A percentile compares a stretch with the other conserved stretches of the same genome.
Evolutionary conservation across 176 grass and related monocot genomes (phyloP).

Genomic region (Bonia amplexicaulis): DNA sequence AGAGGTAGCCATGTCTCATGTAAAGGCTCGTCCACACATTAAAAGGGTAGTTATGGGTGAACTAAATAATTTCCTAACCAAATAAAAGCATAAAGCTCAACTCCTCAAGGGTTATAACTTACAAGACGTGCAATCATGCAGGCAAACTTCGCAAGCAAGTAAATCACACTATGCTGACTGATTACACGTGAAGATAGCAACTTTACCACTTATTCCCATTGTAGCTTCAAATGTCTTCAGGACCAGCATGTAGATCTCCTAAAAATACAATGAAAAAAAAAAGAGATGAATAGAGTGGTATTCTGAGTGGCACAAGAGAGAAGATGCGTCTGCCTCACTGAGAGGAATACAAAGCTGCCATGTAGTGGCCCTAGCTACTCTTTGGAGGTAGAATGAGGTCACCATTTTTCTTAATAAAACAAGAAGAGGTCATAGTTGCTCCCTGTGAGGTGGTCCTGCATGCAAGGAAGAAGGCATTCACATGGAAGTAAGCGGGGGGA

Average conservation of each 20-base stretch:
- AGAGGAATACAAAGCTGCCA: constrained; percentile 10
- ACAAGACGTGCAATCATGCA: not conserved
- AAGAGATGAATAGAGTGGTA: not conserved
- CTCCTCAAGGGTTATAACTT: not conserved
- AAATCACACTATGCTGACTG: not conserved
- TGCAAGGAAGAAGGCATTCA: constrained; percentile 22
- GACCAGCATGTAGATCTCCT: constrained; percentile 13
- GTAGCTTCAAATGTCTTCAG: constrained; percentile 27
- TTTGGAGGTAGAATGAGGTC: constrained; percentile 3
- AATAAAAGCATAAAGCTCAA: not conserved
- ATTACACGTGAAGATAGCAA: constrained; percentile 18
- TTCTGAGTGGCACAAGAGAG: constrained; percentile 31
- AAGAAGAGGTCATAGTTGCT: constrained; percentile 13
- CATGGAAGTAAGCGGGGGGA: constrained; percentile 31
- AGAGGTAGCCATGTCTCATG: not conserved
- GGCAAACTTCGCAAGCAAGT: not conserved
- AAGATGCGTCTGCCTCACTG: not conserved
- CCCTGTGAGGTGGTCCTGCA: constrained; percentile 21
- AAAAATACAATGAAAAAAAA: not conserved
- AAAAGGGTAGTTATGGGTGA: not conserved
- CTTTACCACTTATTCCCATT: constrained; percentile 15
- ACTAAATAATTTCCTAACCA: constrained; percentile 10
- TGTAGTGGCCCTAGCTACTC: not conserved
- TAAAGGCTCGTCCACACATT: not conserved
- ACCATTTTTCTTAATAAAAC: constrained; percentile 28